These are phyloP conservation scores for Trametes cubensis DNA, from an alignment of 768 basidiomycete genomes.

Conservation along the genomic window DNA sequence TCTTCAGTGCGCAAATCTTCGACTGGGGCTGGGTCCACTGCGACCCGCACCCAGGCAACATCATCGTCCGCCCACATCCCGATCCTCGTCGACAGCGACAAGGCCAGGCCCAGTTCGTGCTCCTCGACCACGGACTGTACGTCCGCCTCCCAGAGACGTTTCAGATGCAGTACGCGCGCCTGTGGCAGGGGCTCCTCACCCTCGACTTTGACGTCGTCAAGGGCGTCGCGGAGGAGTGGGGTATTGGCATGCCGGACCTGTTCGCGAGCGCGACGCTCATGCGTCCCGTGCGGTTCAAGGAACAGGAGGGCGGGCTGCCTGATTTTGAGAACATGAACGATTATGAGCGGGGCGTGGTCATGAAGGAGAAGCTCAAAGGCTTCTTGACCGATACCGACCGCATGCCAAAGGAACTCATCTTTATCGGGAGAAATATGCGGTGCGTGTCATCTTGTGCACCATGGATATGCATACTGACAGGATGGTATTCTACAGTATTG, in stretches of 20 bases:
- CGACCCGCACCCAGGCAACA: constrained; percentile 75
- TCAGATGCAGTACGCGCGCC: constrained; percentile 69
- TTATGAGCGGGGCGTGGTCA: constrained; percentile 67
- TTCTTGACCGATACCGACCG: constrained; percentile 76
- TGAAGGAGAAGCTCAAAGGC: constrained; percentile 67
- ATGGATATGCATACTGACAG: not conserved
- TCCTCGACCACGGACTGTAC: constrained; percentile 93
- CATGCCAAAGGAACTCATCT: constrained; percentile 77
- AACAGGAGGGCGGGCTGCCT: constrained; percentile 24
- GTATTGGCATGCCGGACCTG: constrained; percentile 69
- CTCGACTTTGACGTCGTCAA: constrained; percentile 58
- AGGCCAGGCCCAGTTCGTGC: constrained; percentile 62
- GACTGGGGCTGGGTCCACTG: constrained; percentile 91
- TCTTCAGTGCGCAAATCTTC: constrained; percentile 91
- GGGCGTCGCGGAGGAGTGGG: constrained; percentile 60
- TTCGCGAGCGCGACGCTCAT: constrained; percentile 75
- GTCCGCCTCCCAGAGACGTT: constrained; percentile 71
- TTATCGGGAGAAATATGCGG: constrained; percentile 79
- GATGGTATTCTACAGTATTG: constrained; percentile 28
- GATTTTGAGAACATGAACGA: constrained; percentile 47
- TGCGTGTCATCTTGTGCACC: constrained; percentile 23
- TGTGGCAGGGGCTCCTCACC: constrained; percentile 72
- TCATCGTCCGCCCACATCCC: constrained; percentile 68
- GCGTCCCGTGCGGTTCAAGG: constrained; percentile 54
- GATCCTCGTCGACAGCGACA: constrained; percentile 9